Conservation (phyloP, 2,329 filamentous ascomycete genomes). For the Claviceps sp. region DNA sequence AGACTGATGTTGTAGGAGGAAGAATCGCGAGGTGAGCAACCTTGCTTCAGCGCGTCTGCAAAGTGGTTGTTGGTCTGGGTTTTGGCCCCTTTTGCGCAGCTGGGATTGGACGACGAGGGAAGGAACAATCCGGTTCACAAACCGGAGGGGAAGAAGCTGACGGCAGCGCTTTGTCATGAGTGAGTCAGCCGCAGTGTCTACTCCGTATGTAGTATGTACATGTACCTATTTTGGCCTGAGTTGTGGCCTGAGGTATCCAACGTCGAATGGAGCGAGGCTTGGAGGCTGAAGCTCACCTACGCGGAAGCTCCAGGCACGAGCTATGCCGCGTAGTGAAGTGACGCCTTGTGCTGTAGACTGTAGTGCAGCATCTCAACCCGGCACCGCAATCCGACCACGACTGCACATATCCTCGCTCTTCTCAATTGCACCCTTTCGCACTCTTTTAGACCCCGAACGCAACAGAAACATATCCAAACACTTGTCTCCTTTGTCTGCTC, state of each 20-base stretch:
- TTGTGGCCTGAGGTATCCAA: constrained; percentile 5
- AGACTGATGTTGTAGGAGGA: not conserved
- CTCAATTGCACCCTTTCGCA: not conserved
- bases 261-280: not conserved
- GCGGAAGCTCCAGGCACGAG: constrained; percentile 12
- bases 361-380: not conserved
- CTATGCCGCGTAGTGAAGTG: constrained; percentile 7
- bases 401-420: constrained; percentile 1
- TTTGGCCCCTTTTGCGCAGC: not conserved
- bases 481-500: not conserved
- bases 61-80: not conserved
- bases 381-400: not conserved
- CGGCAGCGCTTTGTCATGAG: not conserved
- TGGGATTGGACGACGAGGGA: not conserved
- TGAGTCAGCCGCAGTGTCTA: constrained; percentile 1
- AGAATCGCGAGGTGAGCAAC: not conserved
- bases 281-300: constrained; percentile 5
- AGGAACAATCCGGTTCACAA: not conserved
- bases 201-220: too few species aligned
- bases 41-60: not conserved
- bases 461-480: too few species aligned
- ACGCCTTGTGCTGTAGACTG: constrained; percentile 6
- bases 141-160: not conserved
- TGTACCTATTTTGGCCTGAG: not conserved
- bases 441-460: not conserved